phyloP scores from a whole-genome alignment of 306 rosid genomes.

The Cucurbita argyrosperma region DNA sequence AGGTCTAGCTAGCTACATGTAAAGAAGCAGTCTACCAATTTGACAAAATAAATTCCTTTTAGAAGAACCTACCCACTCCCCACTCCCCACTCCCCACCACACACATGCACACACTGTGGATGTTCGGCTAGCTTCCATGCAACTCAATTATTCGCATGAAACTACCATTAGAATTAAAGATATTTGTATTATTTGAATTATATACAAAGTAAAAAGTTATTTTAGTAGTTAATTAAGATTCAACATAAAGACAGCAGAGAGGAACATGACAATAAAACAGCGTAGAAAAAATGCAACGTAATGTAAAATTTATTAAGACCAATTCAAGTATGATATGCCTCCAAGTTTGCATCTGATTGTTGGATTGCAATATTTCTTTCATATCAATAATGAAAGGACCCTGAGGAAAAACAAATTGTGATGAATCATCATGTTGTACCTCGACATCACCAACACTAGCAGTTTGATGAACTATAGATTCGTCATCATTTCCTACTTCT shows the following conservation, averaged over 20 bases:
- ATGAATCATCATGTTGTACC: constrained; percentile 26
- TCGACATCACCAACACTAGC: constrained; percentile 96
- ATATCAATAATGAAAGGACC: not conserved
- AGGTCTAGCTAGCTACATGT: not conserved
- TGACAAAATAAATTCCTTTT: not conserved
- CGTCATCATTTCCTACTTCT: constrained; percentile 78
- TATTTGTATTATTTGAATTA: not conserved
- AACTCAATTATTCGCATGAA: not conserved
- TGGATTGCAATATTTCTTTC: not conserved
- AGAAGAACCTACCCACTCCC: not conserved
- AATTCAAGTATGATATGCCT: not conserved
- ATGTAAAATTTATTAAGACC: not conserved
- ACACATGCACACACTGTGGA: not conserved
- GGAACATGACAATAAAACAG: not conserved
- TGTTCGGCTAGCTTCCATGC: not conserved
- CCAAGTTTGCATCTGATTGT: not conserved
- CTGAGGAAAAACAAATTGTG: not conserved
- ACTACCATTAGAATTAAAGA: not conserved
- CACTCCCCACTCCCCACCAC: not conserved
- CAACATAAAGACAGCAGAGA: not conserved
- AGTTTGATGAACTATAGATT: constrained; percentile 87
- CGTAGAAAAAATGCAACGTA: not conserved
- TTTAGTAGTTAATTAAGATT: not conserved
- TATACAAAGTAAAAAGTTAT: not conserved
- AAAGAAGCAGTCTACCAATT: not conserved